Percentiles rank a stretch among this genome's conserved stretches.
phyloP scores from a whole-genome alignment of 148 eudicot genomes.

The Vaccinium macrocarpon region DNA sequence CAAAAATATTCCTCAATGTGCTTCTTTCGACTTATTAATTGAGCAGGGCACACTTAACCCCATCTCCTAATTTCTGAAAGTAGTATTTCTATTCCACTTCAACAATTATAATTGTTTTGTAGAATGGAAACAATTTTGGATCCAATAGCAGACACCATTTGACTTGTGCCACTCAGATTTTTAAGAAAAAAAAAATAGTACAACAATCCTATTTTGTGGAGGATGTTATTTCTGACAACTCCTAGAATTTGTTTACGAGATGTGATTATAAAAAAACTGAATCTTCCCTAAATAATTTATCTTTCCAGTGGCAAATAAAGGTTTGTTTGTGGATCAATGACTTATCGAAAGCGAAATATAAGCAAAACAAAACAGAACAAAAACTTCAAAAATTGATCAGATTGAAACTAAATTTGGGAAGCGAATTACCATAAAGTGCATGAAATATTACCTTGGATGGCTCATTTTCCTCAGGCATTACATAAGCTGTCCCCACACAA shows the following conservation, averaged over 20 bases:
- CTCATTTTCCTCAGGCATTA: conserved; percentile 89
- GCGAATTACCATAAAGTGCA: neutral
- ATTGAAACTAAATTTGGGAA: neutral
- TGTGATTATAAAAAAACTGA: neutral
- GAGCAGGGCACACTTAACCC: neutral
- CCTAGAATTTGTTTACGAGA: neutral
- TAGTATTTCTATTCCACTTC: neutral
- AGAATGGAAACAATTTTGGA: neutral
- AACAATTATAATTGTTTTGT: neutral
- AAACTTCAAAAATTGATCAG: neutral
- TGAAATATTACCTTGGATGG: conserved; percentile 72
- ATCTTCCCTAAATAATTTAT: neutral
- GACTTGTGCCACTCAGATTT: too few relatives aligned
- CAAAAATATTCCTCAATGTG: neutral
- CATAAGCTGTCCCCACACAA: conserved; percentile 97
- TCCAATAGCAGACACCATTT: neutral
- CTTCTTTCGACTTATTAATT: neutral
- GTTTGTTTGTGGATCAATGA: neutral
- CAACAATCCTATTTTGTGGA: neutral
- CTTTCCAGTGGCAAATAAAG: neutral
- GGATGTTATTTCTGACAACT: neutral
- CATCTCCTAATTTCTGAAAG: neutral
- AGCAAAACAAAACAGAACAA: neutral
- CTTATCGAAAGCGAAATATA: neutral
- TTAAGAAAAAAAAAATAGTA: neutral